Conservation (phyloP, 2,329 filamentous ascomycete genomes). For the Exophiala dermatitidis region DNA sequence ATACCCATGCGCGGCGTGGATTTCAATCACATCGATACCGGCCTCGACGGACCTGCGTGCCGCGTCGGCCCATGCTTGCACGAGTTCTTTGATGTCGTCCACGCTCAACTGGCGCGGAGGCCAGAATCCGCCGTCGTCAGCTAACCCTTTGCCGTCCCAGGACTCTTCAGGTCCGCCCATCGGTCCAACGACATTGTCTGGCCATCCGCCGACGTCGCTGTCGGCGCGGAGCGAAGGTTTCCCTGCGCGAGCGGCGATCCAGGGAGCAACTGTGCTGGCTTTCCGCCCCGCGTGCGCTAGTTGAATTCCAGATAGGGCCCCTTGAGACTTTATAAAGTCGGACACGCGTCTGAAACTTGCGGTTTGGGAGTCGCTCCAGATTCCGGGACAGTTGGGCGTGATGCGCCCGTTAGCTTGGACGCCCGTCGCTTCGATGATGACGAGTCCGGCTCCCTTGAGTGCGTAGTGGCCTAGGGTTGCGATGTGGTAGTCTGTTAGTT, state of each 20-base stretch:
- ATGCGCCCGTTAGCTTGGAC: constrained; percentile 73
- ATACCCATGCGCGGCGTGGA: constrained; percentile 76
- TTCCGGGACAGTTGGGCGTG: constrained; percentile 44
- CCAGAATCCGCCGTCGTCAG: constrained; percentile 24
- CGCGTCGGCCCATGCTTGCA: constrained; percentile 34
- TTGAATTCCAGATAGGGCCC: constrained; percentile 70
- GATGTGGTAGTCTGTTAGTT: constrained; percentile 41
- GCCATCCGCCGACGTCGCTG: constrained; percentile 23
- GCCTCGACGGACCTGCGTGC: constrained; percentile 57
- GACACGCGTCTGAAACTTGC: constrained; percentile 50
- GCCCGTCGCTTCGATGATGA: constrained; percentile 66
- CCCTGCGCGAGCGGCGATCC: constrained; percentile 30
- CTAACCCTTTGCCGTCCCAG: constrained; percentile 24
- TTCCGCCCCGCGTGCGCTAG: constrained; percentile 70
- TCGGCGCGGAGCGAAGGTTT: constrained; percentile 21
- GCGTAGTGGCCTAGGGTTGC: constrained; percentile 32
- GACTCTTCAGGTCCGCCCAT: constrained; percentile 21
- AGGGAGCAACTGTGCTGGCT: constrained; percentile 51
- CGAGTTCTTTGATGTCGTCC: constrained; percentile 31
- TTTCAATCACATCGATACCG: constrained; percentile 71
- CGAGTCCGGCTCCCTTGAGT: constrained; percentile 24
- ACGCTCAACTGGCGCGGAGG: constrained; percentile 28
- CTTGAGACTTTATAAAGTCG: constrained; percentile 74
- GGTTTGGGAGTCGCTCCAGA: constrained; percentile 34
- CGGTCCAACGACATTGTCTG: constrained; percentile 25